phyloP scores from a whole-genome alignment of 2,329 filamentous ascomycete species.

The Colletotrichum musicola region DNA sequence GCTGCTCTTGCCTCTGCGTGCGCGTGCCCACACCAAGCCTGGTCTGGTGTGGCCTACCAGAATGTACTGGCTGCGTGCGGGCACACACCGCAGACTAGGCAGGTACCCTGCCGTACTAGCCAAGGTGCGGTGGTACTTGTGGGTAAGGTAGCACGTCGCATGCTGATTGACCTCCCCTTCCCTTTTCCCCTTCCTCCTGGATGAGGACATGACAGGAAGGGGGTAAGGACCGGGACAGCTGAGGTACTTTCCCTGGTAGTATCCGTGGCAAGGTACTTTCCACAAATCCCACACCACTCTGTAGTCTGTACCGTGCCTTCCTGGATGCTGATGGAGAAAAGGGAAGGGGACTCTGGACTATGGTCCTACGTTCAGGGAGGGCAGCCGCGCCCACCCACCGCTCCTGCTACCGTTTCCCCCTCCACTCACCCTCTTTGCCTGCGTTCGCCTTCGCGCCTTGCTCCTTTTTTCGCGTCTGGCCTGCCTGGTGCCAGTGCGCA shows the following conservation, averaged over 20 bases:
- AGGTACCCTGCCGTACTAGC: constrained; percentile 27
- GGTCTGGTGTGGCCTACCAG: constrained; percentile 18
- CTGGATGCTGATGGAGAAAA: constrained; percentile 17
- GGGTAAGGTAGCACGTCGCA: constrained; percentile 1
- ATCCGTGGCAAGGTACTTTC: constrained; percentile 22
- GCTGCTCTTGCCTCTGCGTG: background rate
- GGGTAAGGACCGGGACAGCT: constrained; percentile 13
- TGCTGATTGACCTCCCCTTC: constrained; percentile 4
- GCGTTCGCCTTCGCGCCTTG: constrained; percentile 24
- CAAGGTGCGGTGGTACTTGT: constrained; percentile 31
- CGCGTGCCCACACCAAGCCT: constrained; percentile 21
- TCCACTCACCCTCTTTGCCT: background rate
- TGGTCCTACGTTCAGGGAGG: constrained; percentile 33
- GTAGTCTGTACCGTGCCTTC: constrained; percentile 23
- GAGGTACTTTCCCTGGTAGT: constrained; percentile 27
- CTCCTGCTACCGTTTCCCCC: constrained; percentile 19
- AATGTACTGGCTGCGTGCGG: constrained; percentile 24
- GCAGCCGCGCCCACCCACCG: constrained; percentile 34
- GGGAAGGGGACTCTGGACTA: constrained; percentile 20
- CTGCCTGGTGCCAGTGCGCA: constrained; percentile 31
- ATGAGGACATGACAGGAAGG: constrained; percentile 9
- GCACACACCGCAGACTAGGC: constrained; percentile 15
- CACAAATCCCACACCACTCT: background rate
- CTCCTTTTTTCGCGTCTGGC: constrained; percentile 28
- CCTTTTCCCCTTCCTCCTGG: background rate